Evolutionary conservation across 164 flowering plant genomes (phyloP).

Genomic region (Cinnamomum micranthum): DNA sequence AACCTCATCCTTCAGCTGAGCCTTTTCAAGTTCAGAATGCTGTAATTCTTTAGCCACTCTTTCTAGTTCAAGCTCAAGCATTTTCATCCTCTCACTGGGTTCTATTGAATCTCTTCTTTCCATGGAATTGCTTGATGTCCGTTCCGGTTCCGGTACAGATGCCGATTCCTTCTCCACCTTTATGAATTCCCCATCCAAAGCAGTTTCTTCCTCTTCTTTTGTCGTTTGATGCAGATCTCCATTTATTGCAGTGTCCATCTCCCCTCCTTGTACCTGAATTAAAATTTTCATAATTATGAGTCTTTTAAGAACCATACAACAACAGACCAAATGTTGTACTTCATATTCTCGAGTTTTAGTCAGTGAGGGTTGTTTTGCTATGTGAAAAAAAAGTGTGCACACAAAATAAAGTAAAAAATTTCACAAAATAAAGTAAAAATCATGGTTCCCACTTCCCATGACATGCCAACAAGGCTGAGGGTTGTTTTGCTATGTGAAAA

Average conservation of each 20-base stretch:
- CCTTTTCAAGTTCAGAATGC: slow-evolving; percentile 57
- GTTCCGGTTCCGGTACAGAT: slow-evolving; percentile 30
- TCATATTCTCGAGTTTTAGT: not conserved
- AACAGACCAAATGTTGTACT: not conserved
- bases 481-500: too few species aligned
- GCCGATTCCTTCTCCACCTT: slow-evolving; percentile 84
- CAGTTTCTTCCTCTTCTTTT: slow-evolving; percentile 52
- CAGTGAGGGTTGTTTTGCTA: too few species aligned
- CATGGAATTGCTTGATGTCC: slow-evolving; percentile 27
- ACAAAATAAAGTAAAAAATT: not conserved
- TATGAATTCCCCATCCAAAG: slow-evolving; percentile 77
- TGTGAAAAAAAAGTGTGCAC: too few species aligned
- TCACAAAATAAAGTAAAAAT: not conserved
- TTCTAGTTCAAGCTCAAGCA: slow-evolving; percentile 66
- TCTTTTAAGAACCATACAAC: not conserved
- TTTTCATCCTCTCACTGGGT: slow-evolving; percentile 58
- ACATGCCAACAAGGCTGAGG: not conserved
- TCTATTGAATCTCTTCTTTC: slow-evolving; percentile 47
- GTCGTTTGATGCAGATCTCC: slow-evolving; percentile 11
- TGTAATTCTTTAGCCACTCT: slow-evolving; percentile 47
- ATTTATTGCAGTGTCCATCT: slow-evolving; percentile 13
- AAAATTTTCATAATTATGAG: slow-evolving; percentile 1
- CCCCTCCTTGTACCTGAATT: slow-evolving; percentile 21
- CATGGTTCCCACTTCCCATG: not conserved
- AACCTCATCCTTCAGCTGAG: slow-evolving; percentile 44